These are phyloP conservation scores for Neopestalotiopsis clavispora DNA, from an alignment of 2,329 filamentous ascomycete species.

Conservation along the genomic window DNA sequence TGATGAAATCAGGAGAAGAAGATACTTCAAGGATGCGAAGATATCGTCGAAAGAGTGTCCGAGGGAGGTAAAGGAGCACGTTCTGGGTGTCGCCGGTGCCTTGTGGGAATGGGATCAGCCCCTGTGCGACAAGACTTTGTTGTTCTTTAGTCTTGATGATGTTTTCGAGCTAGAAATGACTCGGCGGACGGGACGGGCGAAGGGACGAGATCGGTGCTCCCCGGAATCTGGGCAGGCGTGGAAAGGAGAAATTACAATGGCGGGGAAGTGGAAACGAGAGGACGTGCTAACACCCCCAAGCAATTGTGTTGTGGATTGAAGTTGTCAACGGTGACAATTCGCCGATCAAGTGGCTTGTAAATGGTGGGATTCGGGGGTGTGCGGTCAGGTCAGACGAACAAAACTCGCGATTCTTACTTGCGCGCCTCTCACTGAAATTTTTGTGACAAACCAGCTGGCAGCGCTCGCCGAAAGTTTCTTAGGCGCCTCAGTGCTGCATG, in stretches of 20 bases:
- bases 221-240: conserved; percentile 7
- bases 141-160: neutral
- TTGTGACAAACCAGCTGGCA: neutral
- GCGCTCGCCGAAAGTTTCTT: neutral
- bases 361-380: neutral
- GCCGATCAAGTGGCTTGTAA: neutral
- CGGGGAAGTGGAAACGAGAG: conserved; percentile 16
- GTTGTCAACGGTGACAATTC: conserved; percentile 8
- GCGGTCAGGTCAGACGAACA: neutral
- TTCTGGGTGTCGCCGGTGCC: neutral
- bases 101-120: neutral
- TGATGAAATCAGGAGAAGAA: neutral
- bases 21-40: neutral
- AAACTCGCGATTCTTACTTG: neutral
- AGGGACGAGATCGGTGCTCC: neutral
- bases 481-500: neutral
- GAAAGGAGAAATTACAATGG: neutral
- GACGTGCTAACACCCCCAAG: neutral
- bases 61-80: neutral
- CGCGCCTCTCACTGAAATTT: neutral
- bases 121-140: neutral
- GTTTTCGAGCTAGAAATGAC: conserved; percentile 13
- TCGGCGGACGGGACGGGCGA: neutral
- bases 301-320: conserved; percentile 3
- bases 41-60: neutral